Percentiles rank a stretch among this genome's conserved stretches.
Conservation (phyloP, 257 asterid species). For the Fraxinus americana region DNA sequence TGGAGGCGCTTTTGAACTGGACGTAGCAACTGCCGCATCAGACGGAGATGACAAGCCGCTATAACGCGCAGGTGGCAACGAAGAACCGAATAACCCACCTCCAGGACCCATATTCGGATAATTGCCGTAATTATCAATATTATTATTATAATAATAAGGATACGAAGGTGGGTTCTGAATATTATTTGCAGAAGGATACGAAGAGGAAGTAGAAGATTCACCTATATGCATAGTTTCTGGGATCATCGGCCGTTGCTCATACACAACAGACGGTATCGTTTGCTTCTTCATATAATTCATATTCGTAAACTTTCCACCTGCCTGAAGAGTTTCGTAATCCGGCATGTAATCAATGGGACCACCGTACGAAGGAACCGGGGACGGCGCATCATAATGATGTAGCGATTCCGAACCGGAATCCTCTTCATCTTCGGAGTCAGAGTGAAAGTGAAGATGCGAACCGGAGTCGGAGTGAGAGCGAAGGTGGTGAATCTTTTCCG, state of each 20-base stretch:
- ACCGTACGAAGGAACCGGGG: slow-evolving; percentile 33
- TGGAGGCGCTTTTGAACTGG: slow-evolving; percentile 63
- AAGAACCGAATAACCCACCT: slow-evolving; percentile 50
- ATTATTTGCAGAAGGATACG: neutral
- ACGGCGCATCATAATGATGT: slow-evolving; percentile 45
- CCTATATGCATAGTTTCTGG: slow-evolving; percentile 68
- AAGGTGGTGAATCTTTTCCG: slow-evolving; percentile 38
- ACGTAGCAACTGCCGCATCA: slow-evolving; percentile 37
- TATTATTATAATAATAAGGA: slow-evolving; percentile 22
- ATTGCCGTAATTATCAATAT: slow-evolving; percentile 27
- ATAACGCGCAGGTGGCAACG: slow-evolving; percentile 37
- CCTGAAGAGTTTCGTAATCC: slow-evolving; percentile 40
- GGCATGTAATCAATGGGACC: slow-evolving; percentile 43
- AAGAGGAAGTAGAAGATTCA: slow-evolving; percentile 49
- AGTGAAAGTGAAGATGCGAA: slow-evolving; percentile 78
- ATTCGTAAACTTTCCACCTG: slow-evolving; percentile 58
- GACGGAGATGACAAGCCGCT: slow-evolving; percentile 37
- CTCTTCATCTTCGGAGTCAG: slow-evolving; percentile 62
- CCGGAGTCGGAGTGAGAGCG: slow-evolving; percentile 65
- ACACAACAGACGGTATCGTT: slow-evolving; percentile 63
- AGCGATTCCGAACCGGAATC: slow-evolving; percentile 51
- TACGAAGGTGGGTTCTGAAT: slow-evolving; percentile 1
- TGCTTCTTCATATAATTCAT: slow-evolving; percentile 75
- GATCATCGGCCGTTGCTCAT: slow-evolving; percentile 70
- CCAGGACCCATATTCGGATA: slow-evolving; percentile 43